Evolutionary conservation across 805 yeast genomes (phyloP).

Genomic region (Suhomyces sp.): DNA sequence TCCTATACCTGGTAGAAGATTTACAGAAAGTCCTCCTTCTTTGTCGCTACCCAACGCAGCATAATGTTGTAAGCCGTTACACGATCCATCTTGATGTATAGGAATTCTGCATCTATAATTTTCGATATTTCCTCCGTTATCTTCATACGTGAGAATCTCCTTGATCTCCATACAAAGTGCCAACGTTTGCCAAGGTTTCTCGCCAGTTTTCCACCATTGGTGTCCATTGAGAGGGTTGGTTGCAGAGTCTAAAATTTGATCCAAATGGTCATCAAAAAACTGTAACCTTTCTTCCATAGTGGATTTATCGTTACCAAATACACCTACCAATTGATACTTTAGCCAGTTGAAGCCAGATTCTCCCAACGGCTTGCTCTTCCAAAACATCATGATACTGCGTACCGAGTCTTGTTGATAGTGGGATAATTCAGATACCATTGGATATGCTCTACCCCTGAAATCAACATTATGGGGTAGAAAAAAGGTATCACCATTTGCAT

Average conservation of each 20-base stretch:
- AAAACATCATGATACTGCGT: conserved; percentile 36
- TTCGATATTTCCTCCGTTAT: conserved; percentile 18
- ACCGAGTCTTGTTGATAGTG: conserved; percentile 38
- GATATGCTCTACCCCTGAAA: conserved; percentile 43
- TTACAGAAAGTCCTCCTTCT: conserved; percentile 41
- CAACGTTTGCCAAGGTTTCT: conserved; percentile 41
- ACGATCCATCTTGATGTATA: conserved; percentile 45
- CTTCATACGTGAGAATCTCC: conserved; percentile 15
- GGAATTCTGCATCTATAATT: conserved; percentile 32
- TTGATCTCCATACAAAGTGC: conserved; percentile 34
- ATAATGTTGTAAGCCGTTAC: conserved; percentile 48
- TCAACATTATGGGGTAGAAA: conserved; percentile 40
- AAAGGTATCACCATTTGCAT: conserved; percentile 33
- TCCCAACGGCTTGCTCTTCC: conserved; percentile 38
- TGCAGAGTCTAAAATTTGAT: conserved; percentile 27
- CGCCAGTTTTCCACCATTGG: conserved; percentile 39
- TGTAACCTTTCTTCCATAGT: conserved; percentile 22
- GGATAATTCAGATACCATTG: conserved; percentile 33
- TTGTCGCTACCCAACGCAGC: conserved; percentile 41
- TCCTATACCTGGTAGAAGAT: conserved; percentile 23
- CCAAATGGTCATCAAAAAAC: conserved; percentile 26
- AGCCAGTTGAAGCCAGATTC: conserved; percentile 37
- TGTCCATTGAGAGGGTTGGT: conserved; percentile 22
- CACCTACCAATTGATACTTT: conserved; percentile 38
- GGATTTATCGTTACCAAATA: conserved; percentile 30